Percentiles rank a stretch among this genome's conserved stretches.
Conservation (phyloP, 169 alveolate species). For the Babesia sp. region DNA sequence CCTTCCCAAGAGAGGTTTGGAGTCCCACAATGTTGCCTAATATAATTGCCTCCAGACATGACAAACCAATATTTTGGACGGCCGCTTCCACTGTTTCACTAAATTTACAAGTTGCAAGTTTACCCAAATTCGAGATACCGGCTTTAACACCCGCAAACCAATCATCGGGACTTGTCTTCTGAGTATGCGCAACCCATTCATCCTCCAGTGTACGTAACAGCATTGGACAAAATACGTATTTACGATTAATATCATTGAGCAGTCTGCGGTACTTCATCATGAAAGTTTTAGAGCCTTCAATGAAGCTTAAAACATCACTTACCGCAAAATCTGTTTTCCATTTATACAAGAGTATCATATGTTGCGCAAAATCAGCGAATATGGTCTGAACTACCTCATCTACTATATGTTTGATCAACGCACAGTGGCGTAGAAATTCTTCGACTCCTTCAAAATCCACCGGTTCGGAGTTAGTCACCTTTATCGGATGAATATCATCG, state of each 20-base stretch:
- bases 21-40: slow-evolving; percentile 1
- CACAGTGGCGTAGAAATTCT: background rate
- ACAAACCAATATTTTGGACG: background rate
- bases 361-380: slow-evolving; percentile 17
- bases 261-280: slow-evolving; percentile 6
- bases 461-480: background rate
- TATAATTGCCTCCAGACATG: slow-evolving; percentile 25
- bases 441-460: background rate
- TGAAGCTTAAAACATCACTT: background rate
- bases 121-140: background rate
- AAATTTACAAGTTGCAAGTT: background rate
- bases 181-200: background rate
- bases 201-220: background rate
- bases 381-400: background rate
- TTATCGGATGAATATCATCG: background rate
- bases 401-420: background rate
- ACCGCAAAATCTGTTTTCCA: slow-evolving; percentile 1
- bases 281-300: slow-evolving; percentile 10
- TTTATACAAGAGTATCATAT: background rate
- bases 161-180: no score
- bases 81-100: background rate
- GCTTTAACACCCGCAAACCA: background rate
- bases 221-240: background rate
- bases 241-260: slow-evolving; percentile 1
- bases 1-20: slow-evolving; percentile 12